Conservation (phyloP, 164 flowering plant genomes). For the Tetrastigma voinierianum region DNA sequence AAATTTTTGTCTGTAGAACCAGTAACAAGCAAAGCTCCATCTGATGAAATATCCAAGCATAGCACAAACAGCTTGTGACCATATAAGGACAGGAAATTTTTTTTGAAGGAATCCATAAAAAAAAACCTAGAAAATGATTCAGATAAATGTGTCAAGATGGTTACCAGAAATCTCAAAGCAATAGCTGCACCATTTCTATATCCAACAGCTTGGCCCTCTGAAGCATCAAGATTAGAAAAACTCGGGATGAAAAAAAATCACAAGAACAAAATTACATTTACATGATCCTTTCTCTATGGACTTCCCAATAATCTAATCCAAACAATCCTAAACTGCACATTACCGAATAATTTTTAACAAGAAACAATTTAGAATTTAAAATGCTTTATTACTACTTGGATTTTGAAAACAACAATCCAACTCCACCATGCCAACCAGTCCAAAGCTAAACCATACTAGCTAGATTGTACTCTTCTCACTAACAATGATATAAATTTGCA, state of each 20-base stretch:
- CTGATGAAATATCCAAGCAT: slow-evolving; percentile 94
- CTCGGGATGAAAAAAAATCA: background rate
- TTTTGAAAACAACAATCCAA: background rate
- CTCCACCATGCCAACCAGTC: background rate
- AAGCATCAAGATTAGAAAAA: background rate
- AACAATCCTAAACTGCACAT: no score
- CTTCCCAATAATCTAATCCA: no score
- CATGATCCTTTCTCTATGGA: no score
- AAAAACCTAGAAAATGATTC: slow-evolving; percentile 62
- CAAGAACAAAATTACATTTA: no score
- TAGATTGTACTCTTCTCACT: background rate
- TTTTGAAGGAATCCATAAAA: slow-evolving; percentile 78
- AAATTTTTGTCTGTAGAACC: slow-evolving; percentile 97
- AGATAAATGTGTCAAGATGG: background rate
- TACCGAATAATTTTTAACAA: background rate
- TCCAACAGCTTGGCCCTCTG: no score
- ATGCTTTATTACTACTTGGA: background rate
- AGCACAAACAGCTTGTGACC: slow-evolving; percentile 91
- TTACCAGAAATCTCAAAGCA: background rate
- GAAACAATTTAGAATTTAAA: no score
- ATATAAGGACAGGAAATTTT: slow-evolving; percentile 68
- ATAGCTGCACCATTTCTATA: no score
- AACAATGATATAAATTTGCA: background rate
- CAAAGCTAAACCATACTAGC: background rate
- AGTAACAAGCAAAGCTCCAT: slow-evolving; percentile 80